Conservation (phyloP, 192 early-diverging fungal genomes). For the Mortierella claussenii region DNA sequence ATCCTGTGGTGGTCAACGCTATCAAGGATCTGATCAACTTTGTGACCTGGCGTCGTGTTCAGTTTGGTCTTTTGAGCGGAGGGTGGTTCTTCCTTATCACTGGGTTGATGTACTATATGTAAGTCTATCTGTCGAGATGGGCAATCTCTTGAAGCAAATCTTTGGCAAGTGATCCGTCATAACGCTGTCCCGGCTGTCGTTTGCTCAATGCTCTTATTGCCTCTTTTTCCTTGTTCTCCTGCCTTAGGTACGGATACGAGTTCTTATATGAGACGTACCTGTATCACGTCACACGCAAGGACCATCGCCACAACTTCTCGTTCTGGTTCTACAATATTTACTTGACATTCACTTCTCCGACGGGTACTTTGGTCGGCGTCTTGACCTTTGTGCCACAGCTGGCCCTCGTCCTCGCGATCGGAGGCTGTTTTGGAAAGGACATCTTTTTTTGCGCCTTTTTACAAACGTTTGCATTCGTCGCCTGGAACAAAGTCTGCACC, state of each 20-base stretch:
- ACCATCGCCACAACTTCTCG: slow-evolving; percentile 99
- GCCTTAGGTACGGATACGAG: slow-evolving; percentile 77
- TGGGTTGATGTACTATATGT: slow-evolving; percentile 75
- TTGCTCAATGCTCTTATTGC: no score
- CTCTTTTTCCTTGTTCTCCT: neutral
- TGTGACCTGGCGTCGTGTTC: slow-evolving; percentile 64
- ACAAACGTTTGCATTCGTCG: slow-evolving; percentile 97
- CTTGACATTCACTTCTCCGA: slow-evolving; percentile 68
- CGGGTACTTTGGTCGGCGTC: slow-evolving; percentile 66
- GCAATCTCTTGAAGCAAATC: neutral
- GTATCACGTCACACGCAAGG: slow-evolving; percentile 95
- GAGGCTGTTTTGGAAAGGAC: slow-evolving; percentile 80
- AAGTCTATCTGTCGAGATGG: no score
- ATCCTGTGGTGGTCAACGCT: slow-evolving; percentile 7
- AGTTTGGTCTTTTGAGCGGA: slow-evolving; percentile 73
- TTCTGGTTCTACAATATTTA: slow-evolving; percentile 97
- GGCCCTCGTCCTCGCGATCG: slow-evolving; percentile 69
- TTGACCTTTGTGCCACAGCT: slow-evolving; percentile 90
- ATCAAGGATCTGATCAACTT: slow-evolving; percentile 47
- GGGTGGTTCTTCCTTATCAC: slow-evolving; percentile 71
- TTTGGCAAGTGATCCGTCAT: no score
- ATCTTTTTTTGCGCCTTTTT: slow-evolving; percentile 89
- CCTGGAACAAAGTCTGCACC: slow-evolving; percentile 97
- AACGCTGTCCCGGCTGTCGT: no score
- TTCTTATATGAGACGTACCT: slow-evolving; percentile 93